Conservation (phyloP, 2,329 filamentous ascomycete species). For the Eutypella sp. region DNA sequence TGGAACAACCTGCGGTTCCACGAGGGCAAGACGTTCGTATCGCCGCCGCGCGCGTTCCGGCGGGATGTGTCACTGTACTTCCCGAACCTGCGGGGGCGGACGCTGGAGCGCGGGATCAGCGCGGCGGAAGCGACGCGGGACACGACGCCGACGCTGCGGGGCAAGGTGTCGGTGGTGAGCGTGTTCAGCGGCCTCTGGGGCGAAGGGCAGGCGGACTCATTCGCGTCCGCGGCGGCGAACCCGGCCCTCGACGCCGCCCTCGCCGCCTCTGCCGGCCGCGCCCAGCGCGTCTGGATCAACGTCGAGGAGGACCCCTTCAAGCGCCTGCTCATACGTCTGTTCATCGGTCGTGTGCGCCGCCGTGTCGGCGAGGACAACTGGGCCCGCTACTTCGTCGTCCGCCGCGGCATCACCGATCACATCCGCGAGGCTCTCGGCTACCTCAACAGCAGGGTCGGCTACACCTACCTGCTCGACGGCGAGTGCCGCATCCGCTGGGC, state of each 20-base stretch:
- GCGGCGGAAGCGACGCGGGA: slow-evolving; percentile 43
- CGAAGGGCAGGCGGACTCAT: slow-evolving; percentile 70
- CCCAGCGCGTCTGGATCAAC: slow-evolving; percentile 83
- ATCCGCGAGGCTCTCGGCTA: slow-evolving; percentile 62
- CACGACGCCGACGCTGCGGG: slow-evolving; percentile 70
- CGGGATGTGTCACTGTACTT: slow-evolving; percentile 82
- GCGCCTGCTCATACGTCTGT: slow-evolving; percentile 52
- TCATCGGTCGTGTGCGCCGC: slow-evolving; percentile 48
- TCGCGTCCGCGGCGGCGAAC: slow-evolving; percentile 62
- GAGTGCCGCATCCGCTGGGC: slow-evolving; percentile 93
- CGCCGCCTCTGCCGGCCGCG: slow-evolving; percentile 43
- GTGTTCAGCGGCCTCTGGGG: slow-evolving; percentile 85
- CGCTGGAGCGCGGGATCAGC: slow-evolving; percentile 56
- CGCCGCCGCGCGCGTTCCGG: slow-evolving; percentile 80
- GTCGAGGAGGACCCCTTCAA: slow-evolving; percentile 75
- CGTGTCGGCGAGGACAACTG: slow-evolving; percentile 48
- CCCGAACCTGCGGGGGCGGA: slow-evolving; percentile 82
- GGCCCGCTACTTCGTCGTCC: slow-evolving; percentile 58
- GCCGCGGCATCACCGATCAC: slow-evolving; percentile 52
- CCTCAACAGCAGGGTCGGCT: slow-evolving; percentile 88
- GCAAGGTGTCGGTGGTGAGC: slow-evolving; percentile 72
- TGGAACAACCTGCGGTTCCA: slow-evolving; percentile 80
- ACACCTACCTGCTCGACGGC: slow-evolving; percentile 84
- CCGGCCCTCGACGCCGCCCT: slow-evolving; percentile 63
- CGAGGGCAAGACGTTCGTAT: slow-evolving; percentile 87